These are phyloP conservation scores for Ophiostoma himal-ulmi DNA, from an alignment of 2,329 filamentous ascomycete genomes.

Conservation along the genomic window DNA sequence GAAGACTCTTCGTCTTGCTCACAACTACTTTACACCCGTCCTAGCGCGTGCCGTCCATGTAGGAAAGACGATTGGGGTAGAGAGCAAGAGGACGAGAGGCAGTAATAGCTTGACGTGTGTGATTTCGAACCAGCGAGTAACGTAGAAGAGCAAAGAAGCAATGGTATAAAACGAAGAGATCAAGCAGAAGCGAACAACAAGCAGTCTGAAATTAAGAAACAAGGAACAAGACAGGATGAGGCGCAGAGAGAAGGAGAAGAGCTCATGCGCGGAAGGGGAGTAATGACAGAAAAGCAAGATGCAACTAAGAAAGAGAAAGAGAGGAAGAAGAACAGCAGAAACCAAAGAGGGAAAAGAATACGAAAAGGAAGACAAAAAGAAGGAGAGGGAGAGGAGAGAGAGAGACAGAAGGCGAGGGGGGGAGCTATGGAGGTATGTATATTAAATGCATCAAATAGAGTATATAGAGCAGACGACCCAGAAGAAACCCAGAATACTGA, in stretches of 20 bases:
- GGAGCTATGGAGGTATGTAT: constrained; percentile 7
- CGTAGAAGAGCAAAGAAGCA: not conserved
- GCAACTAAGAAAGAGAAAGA: constrained; percentile 1
- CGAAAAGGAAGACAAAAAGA: not conserved
- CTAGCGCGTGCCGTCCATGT: not conserved
- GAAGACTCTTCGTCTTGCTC: not conserved
- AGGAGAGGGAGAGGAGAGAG: constrained; percentile 12
- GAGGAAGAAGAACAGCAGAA: not conserved
- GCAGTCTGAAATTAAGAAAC: not conserved
- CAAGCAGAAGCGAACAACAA: not conserved
- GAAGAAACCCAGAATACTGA: not conserved
- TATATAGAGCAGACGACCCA: not conserved
- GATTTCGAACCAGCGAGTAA: constrained; percentile 7
- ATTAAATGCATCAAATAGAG: constrained; percentile 8
- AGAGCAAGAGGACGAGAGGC: not conserved
- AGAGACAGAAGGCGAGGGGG: not conserved
- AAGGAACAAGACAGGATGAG: not conserved
- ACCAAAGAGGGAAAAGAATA: not conserved
- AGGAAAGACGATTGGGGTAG: not conserved
- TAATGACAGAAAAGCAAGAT: not conserved
- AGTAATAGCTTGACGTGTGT: not conserved
- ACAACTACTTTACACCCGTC: constrained; percentile 2
- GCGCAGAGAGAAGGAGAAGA: constrained; percentile 1
- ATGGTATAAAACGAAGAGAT: not conserved
- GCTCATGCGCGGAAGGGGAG: constrained; percentile 2